These are phyloP conservation scores for Ustilago curta DNA, from an alignment of 1,284 basidiomycete genomes.

Conservation along the genomic window DNA sequence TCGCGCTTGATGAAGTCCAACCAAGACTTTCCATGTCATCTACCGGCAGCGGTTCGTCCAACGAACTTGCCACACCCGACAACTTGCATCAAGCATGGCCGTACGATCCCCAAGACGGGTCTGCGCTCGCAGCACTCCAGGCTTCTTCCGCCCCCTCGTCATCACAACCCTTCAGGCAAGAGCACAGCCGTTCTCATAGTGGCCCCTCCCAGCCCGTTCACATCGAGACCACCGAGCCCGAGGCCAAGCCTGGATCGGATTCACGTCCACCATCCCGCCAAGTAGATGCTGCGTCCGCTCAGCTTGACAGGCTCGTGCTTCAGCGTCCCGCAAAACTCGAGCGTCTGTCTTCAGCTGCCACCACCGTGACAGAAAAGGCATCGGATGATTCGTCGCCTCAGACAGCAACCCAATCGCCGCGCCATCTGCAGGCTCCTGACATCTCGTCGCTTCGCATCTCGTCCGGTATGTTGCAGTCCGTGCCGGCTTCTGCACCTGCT, in stretches of 20 bases:
- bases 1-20: conserved; percentile 19
- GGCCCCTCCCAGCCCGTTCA: not conserved
- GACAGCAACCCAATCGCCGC: conserved; percentile 26
- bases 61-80: conserved; percentile 54
- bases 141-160: conserved; percentile 4
- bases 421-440: conserved; percentile 12
- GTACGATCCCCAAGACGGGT: conserved; percentile 15
- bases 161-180: not conserved
- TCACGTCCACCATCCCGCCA: conserved; percentile 16
- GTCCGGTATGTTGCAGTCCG: conserved; percentile 1
- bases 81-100: conserved; percentile 35
- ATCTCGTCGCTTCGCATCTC: conserved; percentile 11
- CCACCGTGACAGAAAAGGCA: conserved; percentile 29
- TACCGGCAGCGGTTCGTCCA: conserved; percentile 39
- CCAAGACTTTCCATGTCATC: conserved; percentile 58
- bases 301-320: conserved; percentile 24
- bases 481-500: not conserved
- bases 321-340: conserved; percentile 47
- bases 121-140: conserved; percentile 22
- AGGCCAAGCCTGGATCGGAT: not conserved
- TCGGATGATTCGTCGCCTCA: conserved; percentile 31
- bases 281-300: conserved; percentile 7
- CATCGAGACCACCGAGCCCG: conserved; percentile 2
- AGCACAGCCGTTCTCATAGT: conserved; percentile 2
- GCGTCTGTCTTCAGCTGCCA: conserved; percentile 38